Evolutionary conservation across 2,329 filamentous ascomycete genomes (phyloP), one percentile per base, ranked within the genome.

Genomic region (Nemania sp.): DNA sequence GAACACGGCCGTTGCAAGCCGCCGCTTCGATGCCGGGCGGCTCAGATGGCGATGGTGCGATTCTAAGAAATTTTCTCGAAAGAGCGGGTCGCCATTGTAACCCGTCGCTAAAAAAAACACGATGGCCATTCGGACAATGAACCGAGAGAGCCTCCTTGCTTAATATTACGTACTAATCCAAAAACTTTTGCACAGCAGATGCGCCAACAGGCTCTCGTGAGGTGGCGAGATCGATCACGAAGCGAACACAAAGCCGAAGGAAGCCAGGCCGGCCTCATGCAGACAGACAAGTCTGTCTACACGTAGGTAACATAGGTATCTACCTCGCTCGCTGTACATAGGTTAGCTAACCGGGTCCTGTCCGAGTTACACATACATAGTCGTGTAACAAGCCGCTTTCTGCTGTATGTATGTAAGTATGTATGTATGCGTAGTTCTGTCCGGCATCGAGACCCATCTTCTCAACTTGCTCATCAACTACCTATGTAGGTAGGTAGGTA

Each of bases 131-230:
- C 63, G 55, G 62, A 43, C 49, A 41, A 41, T 35, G 35, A 43
- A 59, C 66, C 54, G 58, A 66, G 54, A 55, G 35, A 62, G 62
- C 51, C 60, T 64, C 65, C 59, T 63, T 45, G 38, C 49, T 57
- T 64, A 11, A 43, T 29, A 69, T 69, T 69, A 69, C 64, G 67
- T 64, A 69, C 63, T 60, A 53, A 51, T 45, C 47, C 35, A 32
- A 54, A 41, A 68, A 47, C 13, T 58, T 63, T 13, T 58, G 51
- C 62, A 3, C 52, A 43, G 8, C 20, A 43, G 58, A 35, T 29
- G 45, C 35, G 43, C 27, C 43, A 58, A 38, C 47, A 27, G 60
- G 24, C 10, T 49, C 45, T 18, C 20, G 13, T 53, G 22, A 27
- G n/a, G 24, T 20, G 51, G 61, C 18, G 45, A 26, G 49, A 59